Evolutionary conservation across 768 basidiomycete species (phyloP), one percentile per base, ranked within the genome.

Genomic region (Hypsizygus marmoreus): DNA sequence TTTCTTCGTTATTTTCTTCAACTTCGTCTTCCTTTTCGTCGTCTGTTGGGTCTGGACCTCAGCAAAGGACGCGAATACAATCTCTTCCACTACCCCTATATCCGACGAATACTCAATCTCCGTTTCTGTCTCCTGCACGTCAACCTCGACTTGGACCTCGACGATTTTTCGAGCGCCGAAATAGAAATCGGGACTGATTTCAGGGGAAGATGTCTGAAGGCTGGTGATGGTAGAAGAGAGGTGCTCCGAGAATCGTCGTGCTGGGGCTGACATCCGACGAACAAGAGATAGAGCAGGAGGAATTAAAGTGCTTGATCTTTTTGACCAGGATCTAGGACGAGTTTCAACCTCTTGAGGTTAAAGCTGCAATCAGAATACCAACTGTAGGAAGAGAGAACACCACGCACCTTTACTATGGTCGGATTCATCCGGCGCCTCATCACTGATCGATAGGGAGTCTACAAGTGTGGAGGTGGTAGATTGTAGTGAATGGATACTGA

Each of bases 391-490:
- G n/a, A n/a, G n/a, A n/a, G n/a, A n/a, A n/a, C n/a, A n/a, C n/a
- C n/a, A n/a, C n/a, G 24, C 20, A 3, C 35, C 13, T 37, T n/a
- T 8, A 19, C 8, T 8, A 23, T 37, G 20, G 8, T 37, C 19
- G 5, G 5, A 22, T 13, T 8, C 7, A 17, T 13, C 24, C 8
- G 20, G 7, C 8, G 3, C 35, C 4, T 12, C 35, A 6, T 5
- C 5, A 12, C 31, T 45, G 26, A 9, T 13, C n/a, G 6, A 23
- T 20, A 20, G 26, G 24, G 9, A 28, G 11, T 30, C 35, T 3
- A 45, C 28, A n/a, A 38, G 36, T 30, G 44, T 38, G 3, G 44
- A 45, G 4, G 16, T 42, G 25, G 36, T 29, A 6, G 44, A 45
- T 38, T 3, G 22, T 30, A 45, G 36, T 22, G 44, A 31, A 17